Evolutionary conservation across 2,329 filamentous ascomycete species (phyloP).

Genomic region (Stachybotrys chlorohalonatus): DNA sequence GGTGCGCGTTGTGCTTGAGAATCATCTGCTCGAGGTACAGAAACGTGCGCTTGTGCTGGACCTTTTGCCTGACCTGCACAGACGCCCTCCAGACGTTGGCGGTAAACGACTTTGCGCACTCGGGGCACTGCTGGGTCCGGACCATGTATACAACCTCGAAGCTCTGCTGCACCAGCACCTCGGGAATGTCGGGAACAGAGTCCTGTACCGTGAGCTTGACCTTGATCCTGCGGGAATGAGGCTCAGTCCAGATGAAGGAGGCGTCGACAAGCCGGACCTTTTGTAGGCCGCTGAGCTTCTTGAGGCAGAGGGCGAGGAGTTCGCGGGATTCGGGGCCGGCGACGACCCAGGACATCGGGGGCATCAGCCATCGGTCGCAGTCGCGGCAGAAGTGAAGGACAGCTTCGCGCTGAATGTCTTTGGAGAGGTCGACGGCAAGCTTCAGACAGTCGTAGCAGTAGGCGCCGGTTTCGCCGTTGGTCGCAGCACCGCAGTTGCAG

Average conservation of each 20-base stretch:
- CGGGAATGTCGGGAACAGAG: constrained; percentile 44
- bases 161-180: constrained; percentile 70
- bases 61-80: constrained; percentile 94
- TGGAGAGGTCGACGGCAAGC: constrained; percentile 84
- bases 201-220: constrained; percentile 92
- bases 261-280: constrained; percentile 95
- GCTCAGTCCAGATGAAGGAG: constrained; percentile 96
- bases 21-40: constrained; percentile 82
- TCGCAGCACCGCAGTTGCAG: constrained; percentile 93
- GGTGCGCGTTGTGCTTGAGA: constrained; percentile 84
- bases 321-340: constrained; percentile 84
- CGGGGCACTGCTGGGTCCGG: constrained; percentile 85
- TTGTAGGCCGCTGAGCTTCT: constrained; percentile 75
- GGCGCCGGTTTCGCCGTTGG: constrained; percentile 83
- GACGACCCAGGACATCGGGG: constrained; percentile 77
- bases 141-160: constrained; percentile 94
- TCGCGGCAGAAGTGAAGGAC: constrained; percentile 86
- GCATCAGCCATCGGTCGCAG: constrained; percentile 88
- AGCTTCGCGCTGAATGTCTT: constrained; percentile 84
- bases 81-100: constrained; percentile 91
- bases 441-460: constrained; percentile 96
- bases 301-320: constrained; percentile 81
- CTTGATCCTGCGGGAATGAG: constrained; percentile 84
- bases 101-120: constrained; percentile 93
- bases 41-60: constrained; percentile 79